Evolutionary conservation across 176 grass and related monocot species (phyloP), one percentile per base, ranked within the genome.

Genomic region (Oryza longistaminata): DNA sequence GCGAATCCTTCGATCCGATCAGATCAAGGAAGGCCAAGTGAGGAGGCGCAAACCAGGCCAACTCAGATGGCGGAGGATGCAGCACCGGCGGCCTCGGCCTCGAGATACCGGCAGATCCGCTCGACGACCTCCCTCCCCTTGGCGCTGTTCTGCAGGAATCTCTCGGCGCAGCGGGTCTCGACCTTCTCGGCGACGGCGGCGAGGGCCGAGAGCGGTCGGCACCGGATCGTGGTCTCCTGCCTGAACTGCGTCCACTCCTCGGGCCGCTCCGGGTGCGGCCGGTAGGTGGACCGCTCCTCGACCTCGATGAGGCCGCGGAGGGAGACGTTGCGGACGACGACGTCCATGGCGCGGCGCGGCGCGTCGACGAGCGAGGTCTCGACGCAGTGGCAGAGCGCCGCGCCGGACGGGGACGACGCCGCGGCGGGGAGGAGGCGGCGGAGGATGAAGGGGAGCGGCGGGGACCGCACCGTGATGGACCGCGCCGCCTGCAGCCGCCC

Each of bases 91-190:
- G 87, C 79, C 37, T 92, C 92, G 43, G 91, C 89, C 71, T 98
- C 96, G 11, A 98, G 91, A 78, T 94, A 95, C 9, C 89, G 83
- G 88, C 91, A 95, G 84, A 94, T 98, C 87, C 87, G 89, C 87
- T 98, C 96, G 66, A 98, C 89, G 84, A 98, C 93, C 48, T 95
- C 96, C 75, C 93, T 89, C 52, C 96, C 96, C 82, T 92, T 98
- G 80, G 75, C 88, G 68, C 88, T 92, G 68, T 98, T 98, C 85
- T 98, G 91, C 64, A 90, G 75, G 66, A 98, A 98, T 66, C 79
- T 88, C 66, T 98, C 93, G 34, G 96, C 91, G 84, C 91, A 98
- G 0, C 91, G 91, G 34, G 85, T 84, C 89, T 98, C 93, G 16
- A 98, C 92, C 72, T 90, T 94, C 91, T 95, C 96, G 11, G 96